Evolutionary conservation across 345 rosid genomes (phyloP), one percentile per base, ranked within the genome.

Genomic region (Ceriops zippeliana): DNA sequence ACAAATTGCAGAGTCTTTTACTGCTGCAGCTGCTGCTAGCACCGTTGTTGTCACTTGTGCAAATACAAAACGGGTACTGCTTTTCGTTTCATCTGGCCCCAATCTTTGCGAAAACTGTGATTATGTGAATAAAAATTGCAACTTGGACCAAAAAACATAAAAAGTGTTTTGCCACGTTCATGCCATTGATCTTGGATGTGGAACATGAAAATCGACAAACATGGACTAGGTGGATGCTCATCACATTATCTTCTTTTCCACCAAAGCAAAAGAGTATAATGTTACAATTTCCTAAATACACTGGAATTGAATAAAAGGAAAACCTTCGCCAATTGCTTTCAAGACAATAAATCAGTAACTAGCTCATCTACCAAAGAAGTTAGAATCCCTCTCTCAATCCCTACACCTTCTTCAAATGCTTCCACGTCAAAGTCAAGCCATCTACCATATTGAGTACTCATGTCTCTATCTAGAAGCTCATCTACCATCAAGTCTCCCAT

Each of bases 381-480:
- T 42, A 91, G 81, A 73, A 93, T 86, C 60, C 52, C 80, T 51
- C 75, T 76, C 74, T 86, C 96, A 65, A 93, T 80, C 69, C 79
- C 91, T 59, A 73, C 69, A 63, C 96, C 88, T 62, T 86, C 89
- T 78, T 91, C 91, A 24, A 80, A 81, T 20, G 78, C 79, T 80
- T 93, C 98, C 20, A 57, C 59, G 27, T 79, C 81, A 66, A 89
- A 91, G 52, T 88, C 91, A 69, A 83, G 69, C 97, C 98, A 93
- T 59, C 65, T 89, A 61, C 96, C 98, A 59, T 74, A 34, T 32
- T 17, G 49, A 22, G 75, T 74, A 81, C 83, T 86, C 98, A 91
- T 91, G 71, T 93, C 92, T 68, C 66, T 86, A 61, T 88, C 90
- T 31, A 89, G 90, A 68, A 93, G 90, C 53, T 89, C 96, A 68